These are phyloP conservation scores for Tricholoma sp. DNA, from an alignment of 768 basidiomycete genomes.

Conservation along the genomic window DNA sequence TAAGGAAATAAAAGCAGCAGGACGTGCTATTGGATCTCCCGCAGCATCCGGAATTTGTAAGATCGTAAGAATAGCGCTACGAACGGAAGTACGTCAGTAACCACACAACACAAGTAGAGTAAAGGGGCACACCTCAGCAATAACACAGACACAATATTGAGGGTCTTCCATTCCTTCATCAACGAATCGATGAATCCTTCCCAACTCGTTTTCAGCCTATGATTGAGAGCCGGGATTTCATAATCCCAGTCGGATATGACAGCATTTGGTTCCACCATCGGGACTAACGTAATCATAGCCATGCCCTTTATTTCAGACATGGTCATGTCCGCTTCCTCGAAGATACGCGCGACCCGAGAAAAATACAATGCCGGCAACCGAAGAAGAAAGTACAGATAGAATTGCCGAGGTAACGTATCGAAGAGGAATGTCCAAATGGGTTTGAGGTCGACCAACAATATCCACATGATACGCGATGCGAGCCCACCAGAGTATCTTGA, in stretches of 20 bases:
- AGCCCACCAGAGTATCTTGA: too few relatives aligned
- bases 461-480: not conserved
- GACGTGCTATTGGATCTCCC: slow-evolving; percentile 55
- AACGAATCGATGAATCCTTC: slow-evolving; percentile 67
- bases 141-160: slow-evolving; percentile 68
- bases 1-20: slow-evolving; percentile 57
- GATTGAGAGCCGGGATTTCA: not conserved
- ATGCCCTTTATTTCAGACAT: slow-evolving; percentile 45
- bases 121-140: slow-evolving; percentile 33
- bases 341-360: slow-evolving; percentile 57
- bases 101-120: not conserved
- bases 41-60: slow-evolving; percentile 52
- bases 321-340: slow-evolving; percentile 60
- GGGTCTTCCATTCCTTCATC: slow-evolving; percentile 67
- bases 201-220: slow-evolving; percentile 42
- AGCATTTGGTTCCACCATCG: slow-evolving; percentile 4
- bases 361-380: slow-evolving; percentile 59
- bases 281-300: slow-evolving; percentile 21
- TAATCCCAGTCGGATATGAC: not conserved
- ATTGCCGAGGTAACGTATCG: not conserved
- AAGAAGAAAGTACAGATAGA: not conserved
- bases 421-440: not conserved
- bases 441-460: not conserved
- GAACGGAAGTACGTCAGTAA: slow-evolving; percentile 2
- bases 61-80: slow-evolving; percentile 64